Evolutionary conservation across 2,329 filamentous ascomycete species (phyloP), one percentile per base, ranked within the genome.

Genomic region (Phialemoniopsis sp.): DNA sequence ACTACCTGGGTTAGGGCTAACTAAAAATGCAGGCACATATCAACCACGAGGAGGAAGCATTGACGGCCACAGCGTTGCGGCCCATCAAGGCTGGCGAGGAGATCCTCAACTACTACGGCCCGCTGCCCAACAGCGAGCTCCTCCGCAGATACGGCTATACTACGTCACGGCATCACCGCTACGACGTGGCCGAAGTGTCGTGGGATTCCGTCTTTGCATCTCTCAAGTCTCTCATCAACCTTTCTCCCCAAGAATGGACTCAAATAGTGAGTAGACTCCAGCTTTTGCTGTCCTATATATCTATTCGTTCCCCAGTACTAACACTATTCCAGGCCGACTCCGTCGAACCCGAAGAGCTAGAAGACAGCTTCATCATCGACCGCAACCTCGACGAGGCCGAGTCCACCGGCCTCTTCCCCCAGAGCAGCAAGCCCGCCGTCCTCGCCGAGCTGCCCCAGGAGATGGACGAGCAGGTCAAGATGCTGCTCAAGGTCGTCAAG

Each of bases 51-150:
- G 68, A 75, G 19, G 60, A 73, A 9, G 64, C 62, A 13, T 67
- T 95, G 12, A 80, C 82, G 3, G 91, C 93, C 59, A 85, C 81
- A 17, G 72, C 85, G 1, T 69, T 90, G 42, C 78, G 81, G 32
- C 64, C 76, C 1, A 89, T 95, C 52, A 64, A 62, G 17, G 73
- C 76, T 1, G 86, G 86, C 6, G 78, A 88, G 40, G 86, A 95
- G 59, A 78, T 95, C 14, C 78, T 90, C 56, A 95, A 95, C 58
- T 90, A 95, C 58, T 89, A 94, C 63, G 90, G 90, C 0, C 82
- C 89, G 6, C 76, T 94, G 4, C 85, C 89, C 9, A 85, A 87
- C 43, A 85, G 86, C 1, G 89, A 96, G 54, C 69, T 95, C 8
- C 72, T 95, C 10, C 74, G 90, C 29, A 75, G 89, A 13, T 95